Evolutionary conservation across 2,329 filamentous ascomycete species (phyloP), one percentile per base, ranked within the genome.

Genomic region (Fusarium dimerum): DNA sequence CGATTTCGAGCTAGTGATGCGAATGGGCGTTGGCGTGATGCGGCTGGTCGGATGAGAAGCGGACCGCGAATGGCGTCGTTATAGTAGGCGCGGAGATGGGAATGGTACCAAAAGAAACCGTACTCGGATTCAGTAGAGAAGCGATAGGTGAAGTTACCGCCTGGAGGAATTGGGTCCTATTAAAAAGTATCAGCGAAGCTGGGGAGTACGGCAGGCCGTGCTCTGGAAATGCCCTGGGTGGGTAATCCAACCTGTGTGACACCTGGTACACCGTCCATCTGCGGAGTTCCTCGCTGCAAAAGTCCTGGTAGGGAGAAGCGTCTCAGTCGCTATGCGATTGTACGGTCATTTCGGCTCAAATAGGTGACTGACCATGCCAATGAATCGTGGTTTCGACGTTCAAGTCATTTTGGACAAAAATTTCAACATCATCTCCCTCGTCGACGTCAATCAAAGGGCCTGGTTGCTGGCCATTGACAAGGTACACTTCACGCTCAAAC

Each of bases 391-490:
- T 54, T 40, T 54, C 51, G 2, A 43, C 46, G 0, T 40, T 34
- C 9, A 54, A 9, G 5, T 54, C 38, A 18, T 54, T 54, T 2
- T 26, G 26, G 5, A 54, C 40, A 40, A 51, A 51, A 2, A 54
- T 36, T 13, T 51, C 48, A 2, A 54, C 17, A 17, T 51, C 43
- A 11, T 54, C 51, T 3, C 51, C 51, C 8, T 54, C 51, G 1
- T 15, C n/a, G 5, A 18, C 51, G 17, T 41, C 29, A 13, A 54
- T 47, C 10, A 54, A 9, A 1, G 51, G 51, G 3, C 51, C 51
- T 5, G 51, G 51, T 16, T 34, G 45, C n/a, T 51, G 48, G 3
- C 51, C 51, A 16, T 54, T 54, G 16, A 54, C 47, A n/a, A 44
- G 38, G 18, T 43, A 51, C 5, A 51, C 32, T 10, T 43, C 43